Base-by-base conservation (phyloP, 2,329 filamentous ascomycete genomes). In the Sporothrix pallida region DNA sequence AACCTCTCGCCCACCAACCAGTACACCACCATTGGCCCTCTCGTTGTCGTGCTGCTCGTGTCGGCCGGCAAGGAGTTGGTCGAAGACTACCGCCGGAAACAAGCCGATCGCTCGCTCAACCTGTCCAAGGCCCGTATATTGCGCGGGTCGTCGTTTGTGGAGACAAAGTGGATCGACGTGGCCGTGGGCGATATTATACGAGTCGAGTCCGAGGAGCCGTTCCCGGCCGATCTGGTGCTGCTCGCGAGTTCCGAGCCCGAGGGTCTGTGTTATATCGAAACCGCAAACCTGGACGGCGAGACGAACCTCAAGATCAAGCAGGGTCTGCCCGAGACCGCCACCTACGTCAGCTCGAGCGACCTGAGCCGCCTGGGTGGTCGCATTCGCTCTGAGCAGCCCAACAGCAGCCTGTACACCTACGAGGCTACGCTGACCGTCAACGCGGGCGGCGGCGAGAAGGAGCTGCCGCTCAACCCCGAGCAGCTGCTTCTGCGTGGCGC, bases 291-390 rank as follows among this genome's bases (percentile, higher is more conserved):
- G 74, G 96, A 99, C 79, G 96, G 96, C 78, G 96, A 99, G 83
- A 99, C 96, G 23, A 99, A 99, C 81, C 85, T 99, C 78, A 99
- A 99, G 84, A 97, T 99, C 84, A 99, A 99, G 84, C 96, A 99
- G 84, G 95, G 91, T 1, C 91, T 98, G 72, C 95, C 96, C 0
- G 96, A 99, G 84, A 99, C 96, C 0, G 91, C 92, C 15, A 87
- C 92, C 75, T 87, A 98, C 80, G 94, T 99, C 74, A 97, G 93
- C 80, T 90, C 94, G 20, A 90, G 88, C 76, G 95, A 98, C 78
- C 85, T 99, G 75, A 93, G 94, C 80, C 88, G 95, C 75, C 84
- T 99, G 3, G 93, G 93, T 65, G 96, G 96, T 44, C 92, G 92
- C 75, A 86, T 99, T 78, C 92, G 93, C 78, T 98, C 95, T 1